Evolutionary conservation across 441 rosid species (phyloP).

Genomic region (Eruca vesicaria): DNA sequence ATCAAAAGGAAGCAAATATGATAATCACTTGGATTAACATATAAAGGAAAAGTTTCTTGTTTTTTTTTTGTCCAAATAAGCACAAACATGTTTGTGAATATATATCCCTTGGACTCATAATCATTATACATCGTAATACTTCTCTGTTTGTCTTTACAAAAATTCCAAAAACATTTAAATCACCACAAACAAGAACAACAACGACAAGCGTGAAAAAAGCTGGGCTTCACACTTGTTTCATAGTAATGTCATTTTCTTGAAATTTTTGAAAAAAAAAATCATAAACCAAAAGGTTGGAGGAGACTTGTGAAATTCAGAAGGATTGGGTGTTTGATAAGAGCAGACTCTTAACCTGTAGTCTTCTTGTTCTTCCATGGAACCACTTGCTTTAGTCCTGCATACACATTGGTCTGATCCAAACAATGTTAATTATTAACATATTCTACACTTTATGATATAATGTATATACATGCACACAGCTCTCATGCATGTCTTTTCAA

Average conservation of each 20-base stretch:
- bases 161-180: conserved; percentile 20
- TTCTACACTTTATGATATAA: not conserved
- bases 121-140: conserved; percentile 15
- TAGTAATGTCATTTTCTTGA: conserved; percentile 10
- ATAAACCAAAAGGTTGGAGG: not conserved
- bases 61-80: not conserved
- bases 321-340: not conserved
- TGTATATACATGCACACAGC: not conserved
- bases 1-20: not conserved
- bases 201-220: conserved; percentile 3
- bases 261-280: not conserved
- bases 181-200: conserved; percentile 1
- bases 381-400: conserved; percentile 68
- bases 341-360: conserved; percentile 25
- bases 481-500: not conserved
- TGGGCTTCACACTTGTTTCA: conserved; percentile 1
- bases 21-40: not conserved
- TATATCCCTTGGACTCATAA: not conserved
- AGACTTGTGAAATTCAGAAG: not conserved
- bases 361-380: conserved; percentile 70
- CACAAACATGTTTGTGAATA: conserved; percentile 2
- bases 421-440: not conserved
- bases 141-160: conserved; percentile 25
- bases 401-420: conserved; percentile 58
- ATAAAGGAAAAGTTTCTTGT: not conserved